phyloP scores from a whole-genome alignment of 2,329 filamentous ascomycete species.

The Saccharata proteae region DNA sequence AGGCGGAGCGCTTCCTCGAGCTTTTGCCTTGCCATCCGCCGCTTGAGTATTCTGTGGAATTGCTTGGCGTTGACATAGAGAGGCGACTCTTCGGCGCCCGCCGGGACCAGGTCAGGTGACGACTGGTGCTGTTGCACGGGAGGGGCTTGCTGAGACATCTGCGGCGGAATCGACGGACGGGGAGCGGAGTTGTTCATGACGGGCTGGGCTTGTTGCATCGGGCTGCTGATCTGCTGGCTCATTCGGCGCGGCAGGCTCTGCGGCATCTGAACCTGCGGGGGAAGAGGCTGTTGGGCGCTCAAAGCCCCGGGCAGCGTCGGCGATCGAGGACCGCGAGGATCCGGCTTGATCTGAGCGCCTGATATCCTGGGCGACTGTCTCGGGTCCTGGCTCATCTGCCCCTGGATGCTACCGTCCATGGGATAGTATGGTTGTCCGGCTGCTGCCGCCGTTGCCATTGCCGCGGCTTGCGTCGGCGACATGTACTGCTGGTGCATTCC shows the following conservation, averaged over 20 bases:
- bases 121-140: conserved; percentile 57
- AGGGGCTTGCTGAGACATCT: conserved; percentile 45
- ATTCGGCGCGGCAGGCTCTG: conserved; percentile 26
- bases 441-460: conserved; percentile 87
- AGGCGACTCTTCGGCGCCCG: conserved; percentile 74
- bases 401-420: conserved; percentile 56
- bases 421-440: conserved; percentile 68
- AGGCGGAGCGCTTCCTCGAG: conserved; percentile 84
- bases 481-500: conserved; percentile 68
- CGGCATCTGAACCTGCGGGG: conserved; percentile 27
- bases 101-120: conserved; percentile 67
- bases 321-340: conserved; percentile 61
- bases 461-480: conserved; percentile 74
- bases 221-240: conserved; percentile 29
- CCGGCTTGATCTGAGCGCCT: conserved; percentile 53
- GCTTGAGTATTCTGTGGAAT: conserved; percentile 92
- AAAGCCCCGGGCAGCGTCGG: conserved; percentile 55
- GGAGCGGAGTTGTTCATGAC: conserved; percentile 59
- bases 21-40: conserved; percentile 82
- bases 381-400: conserved; percentile 42
- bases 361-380: conserved; percentile 65
- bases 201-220: conserved; percentile 57
- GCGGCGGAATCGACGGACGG: conserved; percentile 35
- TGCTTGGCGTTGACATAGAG: conserved; percentile 98
- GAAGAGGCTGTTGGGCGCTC: conserved; percentile 23